A percentile compares a stretch with the other conserved stretches of the same genome.
phyloP scores from a whole-genome alignment of 805 yeast genomes.

The Candida sanyiensis region DNA sequence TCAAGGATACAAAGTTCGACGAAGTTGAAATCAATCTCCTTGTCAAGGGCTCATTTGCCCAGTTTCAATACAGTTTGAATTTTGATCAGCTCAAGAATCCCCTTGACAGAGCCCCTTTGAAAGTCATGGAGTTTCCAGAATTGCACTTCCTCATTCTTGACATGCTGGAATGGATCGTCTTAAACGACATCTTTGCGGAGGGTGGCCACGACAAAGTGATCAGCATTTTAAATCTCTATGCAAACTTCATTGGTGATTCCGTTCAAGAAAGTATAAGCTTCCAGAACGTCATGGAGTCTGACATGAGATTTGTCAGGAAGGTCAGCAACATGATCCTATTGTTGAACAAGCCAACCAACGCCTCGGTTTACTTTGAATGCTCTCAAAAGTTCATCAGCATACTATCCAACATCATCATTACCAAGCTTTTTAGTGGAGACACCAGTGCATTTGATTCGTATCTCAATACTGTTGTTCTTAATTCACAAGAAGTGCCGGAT shows the following conservation, averaged over 20 bases:
- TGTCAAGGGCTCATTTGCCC: conserved; percentile 43
- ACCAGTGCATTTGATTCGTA: conserved; percentile 20
- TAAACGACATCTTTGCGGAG: conserved; percentile 28
- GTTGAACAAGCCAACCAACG: conserved; percentile 29
- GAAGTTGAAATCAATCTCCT: conserved; percentile 28
- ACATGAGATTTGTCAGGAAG: conserved; percentile 17
- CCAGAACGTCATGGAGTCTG: conserved; percentile 29
- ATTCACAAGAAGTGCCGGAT: conserved; percentile 10
- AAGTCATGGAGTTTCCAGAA: conserved; percentile 37
- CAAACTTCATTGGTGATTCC: conserved; percentile 19
- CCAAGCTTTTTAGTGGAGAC: conserved; percentile 24
- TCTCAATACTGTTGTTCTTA: conserved; percentile 13
- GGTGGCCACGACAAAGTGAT: conserved; percentile 34
- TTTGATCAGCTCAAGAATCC: conserved; percentile 16
- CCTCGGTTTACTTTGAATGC: conserved; percentile 25
- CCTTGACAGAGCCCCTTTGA: conserved; percentile 5
- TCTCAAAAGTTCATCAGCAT: conserved; percentile 29
- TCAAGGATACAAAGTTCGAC: conserved; percentile 41
- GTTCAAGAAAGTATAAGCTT: conserved; percentile 26
- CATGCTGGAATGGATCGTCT: conserved; percentile 32
- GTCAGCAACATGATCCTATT: conserved; percentile 28
- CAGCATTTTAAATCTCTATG: conserved; percentile 23
- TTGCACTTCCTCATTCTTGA: conserved; percentile 33
- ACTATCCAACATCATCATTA: conserved; percentile 33
- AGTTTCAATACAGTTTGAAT: conserved; percentile 26